Base-by-base conservation (phyloP, 2,329 filamentous ascomycete genomes). In the Myrmaecium sp. region DNA sequence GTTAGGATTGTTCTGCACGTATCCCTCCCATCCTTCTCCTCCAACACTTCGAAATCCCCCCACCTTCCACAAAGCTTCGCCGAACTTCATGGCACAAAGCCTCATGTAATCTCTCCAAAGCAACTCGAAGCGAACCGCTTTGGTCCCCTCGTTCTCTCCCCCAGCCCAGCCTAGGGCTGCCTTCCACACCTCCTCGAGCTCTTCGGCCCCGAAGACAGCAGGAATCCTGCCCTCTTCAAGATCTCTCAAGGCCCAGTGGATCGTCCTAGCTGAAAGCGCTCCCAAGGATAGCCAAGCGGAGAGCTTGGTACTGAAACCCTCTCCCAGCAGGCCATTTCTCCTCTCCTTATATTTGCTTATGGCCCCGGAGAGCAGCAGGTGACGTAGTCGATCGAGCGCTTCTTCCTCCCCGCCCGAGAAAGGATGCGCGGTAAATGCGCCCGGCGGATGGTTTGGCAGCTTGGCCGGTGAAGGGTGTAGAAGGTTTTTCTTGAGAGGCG, bases 21-120 rank as follows among this genome's bases (percentile, higher is more conserved):
- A n/a, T n/a, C n/a, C n/a, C n/a, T n/a, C n/a, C n/a, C n/a, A n/a
- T n/a, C n/a, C n/a, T n/a, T n/a, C n/a, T n/a, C n/a, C n/a, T n/a
- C n/a, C n/a, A n/a, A n/a, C n/a, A n/a, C n/a, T n/a, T n/a, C n/a
- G n/a, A 37, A 81, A 80, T 0, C 80, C 79, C 4, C 62, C 58
- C 2, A 74, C 49, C 8, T 56, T 52, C 44, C 81, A 86, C 4
- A 86, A 60, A 13, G 64, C 66, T 10, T 49, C 42, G 1, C 67
- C 65, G 34, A 78, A 82, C 39, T 84, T 84, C 17, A 64, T 62
- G 5, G 69, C 73, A 42, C 74, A 81, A 0, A 86, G 62, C 1
- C 75, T 63, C 73, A 86, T 82, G 41, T 84, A 86, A 40, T 86
- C 80, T 21, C 79, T 58, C 78, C 75, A 82, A 0, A 86, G 49